These are phyloP conservation scores for Basidioascus undulatus DNA, from an alignment of 768 basidiomycete species.

Conservation along the genomic window DNA sequence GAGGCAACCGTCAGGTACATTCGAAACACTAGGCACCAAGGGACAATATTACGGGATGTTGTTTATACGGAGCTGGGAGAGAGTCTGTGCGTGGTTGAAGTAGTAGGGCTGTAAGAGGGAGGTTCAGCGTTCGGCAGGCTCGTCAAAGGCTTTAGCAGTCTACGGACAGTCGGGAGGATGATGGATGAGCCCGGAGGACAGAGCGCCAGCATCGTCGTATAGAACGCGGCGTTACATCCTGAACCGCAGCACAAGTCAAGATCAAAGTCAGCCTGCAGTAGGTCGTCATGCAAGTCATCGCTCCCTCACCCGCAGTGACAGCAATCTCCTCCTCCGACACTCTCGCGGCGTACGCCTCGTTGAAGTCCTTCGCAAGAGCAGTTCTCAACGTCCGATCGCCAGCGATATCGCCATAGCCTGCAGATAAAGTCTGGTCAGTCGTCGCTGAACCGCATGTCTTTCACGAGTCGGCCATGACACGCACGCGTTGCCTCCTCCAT, in stretches of 20 bases:
- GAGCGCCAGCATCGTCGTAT: constrained; percentile 11
- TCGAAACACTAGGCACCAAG: constrained; percentile 35
- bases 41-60: neutral
- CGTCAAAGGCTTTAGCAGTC: too few species aligned
- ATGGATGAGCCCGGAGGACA: constrained; percentile 10
- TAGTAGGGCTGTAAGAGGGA: too few species aligned
- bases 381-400: constrained; percentile 2
- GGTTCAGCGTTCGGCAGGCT: too few species aligned
- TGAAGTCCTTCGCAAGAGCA: constrained; percentile 31
- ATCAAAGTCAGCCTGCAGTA: too few species aligned
- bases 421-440: neutral
- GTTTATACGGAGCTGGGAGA: neutral
- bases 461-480: neutral
- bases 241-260: too few species aligned
- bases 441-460: neutral
- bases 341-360: constrained; percentile 27
- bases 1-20: constrained; percentile 36
- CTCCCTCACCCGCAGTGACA: constrained; percentile 10
- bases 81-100: constrained; percentile 3
- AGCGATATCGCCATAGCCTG: constrained; percentile 4
- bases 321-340: constrained; percentile 3
- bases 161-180: constrained; percentile 12
- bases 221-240: constrained; percentile 15
- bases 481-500: neutral
- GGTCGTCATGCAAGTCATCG: too few species aligned